Conservation (phyloP, 306 rosid genomes). For the Quercus berberidifolia region DNA sequence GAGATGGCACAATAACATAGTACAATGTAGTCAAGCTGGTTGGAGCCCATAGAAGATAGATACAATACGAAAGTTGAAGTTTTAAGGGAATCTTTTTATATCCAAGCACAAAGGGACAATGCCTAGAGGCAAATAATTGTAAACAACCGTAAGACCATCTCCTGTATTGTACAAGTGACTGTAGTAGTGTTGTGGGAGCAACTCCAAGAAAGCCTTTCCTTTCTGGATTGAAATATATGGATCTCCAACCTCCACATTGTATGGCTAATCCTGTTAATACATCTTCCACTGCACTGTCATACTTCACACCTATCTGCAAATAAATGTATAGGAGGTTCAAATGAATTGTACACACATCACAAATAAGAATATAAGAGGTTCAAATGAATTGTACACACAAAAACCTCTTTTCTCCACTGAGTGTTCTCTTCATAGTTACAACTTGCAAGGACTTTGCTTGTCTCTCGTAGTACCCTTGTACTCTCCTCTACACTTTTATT, state of each 20-base stretch:
- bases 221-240: not conserved
- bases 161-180: not conserved
- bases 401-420: not conserved
- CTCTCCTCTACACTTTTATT: not conserved
- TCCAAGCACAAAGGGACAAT: constrained; percentile 3
- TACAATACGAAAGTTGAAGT: not conserved
- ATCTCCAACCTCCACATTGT: constrained; percentile 26
- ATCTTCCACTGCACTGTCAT: constrained; percentile 17
- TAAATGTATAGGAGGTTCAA: no score
- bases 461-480: not conserved
- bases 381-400: not conserved
- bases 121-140: not conserved
- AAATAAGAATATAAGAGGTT: not conserved
- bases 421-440: not conserved
- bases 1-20: constrained; percentile 1
- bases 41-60: not conserved
- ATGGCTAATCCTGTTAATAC: constrained; percentile 8
- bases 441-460: not conserved
- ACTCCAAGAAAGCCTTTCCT: constrained; percentile 6
- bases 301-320: constrained; percentile 19
- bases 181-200: not conserved
- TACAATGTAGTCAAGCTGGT: not conserved
- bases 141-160: not conserved
- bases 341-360: no score
- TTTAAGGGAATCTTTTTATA: not conserved